Evolutionary conservation across 163 green algal genomes (phyloP), one percentile per base, ranked within the genome.

Genomic region (Chloromonas sp.): DNA sequence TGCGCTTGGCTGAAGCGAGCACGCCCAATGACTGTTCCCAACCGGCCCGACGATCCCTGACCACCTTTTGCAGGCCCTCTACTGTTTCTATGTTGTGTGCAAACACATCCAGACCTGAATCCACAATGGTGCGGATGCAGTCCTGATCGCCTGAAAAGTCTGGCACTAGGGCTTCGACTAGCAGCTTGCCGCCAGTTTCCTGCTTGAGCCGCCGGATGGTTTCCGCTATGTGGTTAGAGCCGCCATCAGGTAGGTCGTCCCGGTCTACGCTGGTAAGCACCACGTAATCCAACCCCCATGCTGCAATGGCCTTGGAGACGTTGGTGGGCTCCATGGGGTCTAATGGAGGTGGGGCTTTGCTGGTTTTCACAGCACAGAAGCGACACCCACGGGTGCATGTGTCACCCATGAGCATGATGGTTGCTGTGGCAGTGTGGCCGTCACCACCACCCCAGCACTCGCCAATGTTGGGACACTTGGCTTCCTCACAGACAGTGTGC

Each of bases 21-120:
- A 97, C 95, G 0, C 80, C 83, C 78, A 99, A 74, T 61, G 89
- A 95, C 91, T 99, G 97, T 58, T 93, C 86, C 95, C 97, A 99
- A 82, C 92, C 94, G 2, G 97, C 97, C 1, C 97, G 89, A 8
- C 94, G 91, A 87, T 99, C 97, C 1, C 97, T 92, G 62, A 99
- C 97, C 58, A 90, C 81, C 0, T 83, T 78, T 58, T 83, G 71
- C 82, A 86, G 77, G 15, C 91, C 84, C 71, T 91, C 83, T 81
- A 99, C 97, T n/a, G 97, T 99, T 90, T 99, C 97, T 70, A 99
- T 92, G 89, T 99, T 99, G 93, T 99, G 97, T 0, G 97, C 97
- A 91, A 97, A 99, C 60, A 99, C 97, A 86, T 99, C 96, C 81
- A 99, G 92, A 0, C 97, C 97, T 5, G 89, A 96, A 0, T 58